These are phyloP conservation scores for Glarea lozoyensis DNA, from an alignment of 495 filamentous ascomycete genomes.

Conservation along the genomic window DNA sequence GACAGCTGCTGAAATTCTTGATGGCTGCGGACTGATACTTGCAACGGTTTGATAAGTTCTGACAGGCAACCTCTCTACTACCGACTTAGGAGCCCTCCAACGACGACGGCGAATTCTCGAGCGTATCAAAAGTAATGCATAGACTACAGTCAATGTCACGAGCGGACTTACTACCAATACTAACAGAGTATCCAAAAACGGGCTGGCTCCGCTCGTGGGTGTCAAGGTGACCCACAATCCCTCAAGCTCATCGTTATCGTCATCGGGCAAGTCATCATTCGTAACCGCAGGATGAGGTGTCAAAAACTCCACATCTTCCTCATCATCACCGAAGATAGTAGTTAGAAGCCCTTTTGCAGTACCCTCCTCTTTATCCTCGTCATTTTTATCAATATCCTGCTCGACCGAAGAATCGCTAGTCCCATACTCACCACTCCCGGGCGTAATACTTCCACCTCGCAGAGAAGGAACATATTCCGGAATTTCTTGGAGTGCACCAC, in stretches of 20 bases:
- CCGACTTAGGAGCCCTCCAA: slow-evolving; percentile 93
- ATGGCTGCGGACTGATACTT: slow-evolving; percentile 45
- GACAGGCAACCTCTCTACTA: slow-evolving; percentile 91
- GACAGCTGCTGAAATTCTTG: slow-evolving; percentile 42
- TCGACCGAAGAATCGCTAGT: slow-evolving; percentile 14
- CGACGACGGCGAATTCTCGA: slow-evolving; percentile 81
- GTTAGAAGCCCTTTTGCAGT: slow-evolving; percentile 28
- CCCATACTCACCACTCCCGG: slow-evolving; percentile 68
- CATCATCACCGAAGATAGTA: slow-evolving; percentile 39
- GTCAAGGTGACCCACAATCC: slow-evolving; percentile 95
- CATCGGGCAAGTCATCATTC: slow-evolving; percentile 2
- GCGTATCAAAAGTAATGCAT: slow-evolving; percentile 77
- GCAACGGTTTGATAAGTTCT: slow-evolving; percentile 85
- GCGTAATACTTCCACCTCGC: slow-evolving; percentile 63
- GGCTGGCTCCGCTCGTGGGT: slow-evolving; percentile 81
- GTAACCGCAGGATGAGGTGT: slow-evolving; percentile 9
- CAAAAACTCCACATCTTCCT: slow-evolving; percentile 22
- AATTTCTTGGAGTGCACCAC: slow-evolving; percentile 24
- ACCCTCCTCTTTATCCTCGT: slow-evolving; percentile 14
- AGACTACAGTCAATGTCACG: slow-evolving; percentile 87
- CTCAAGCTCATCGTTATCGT: slow-evolving; percentile 46
- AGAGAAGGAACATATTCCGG: slow-evolving; percentile 30
- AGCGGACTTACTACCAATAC: slow-evolving; percentile 89
- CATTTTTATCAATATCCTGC: not conserved
- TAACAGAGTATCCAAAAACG: slow-evolving; percentile 91